These are phyloP conservation scores for Neurospora intermedia DNA, from an alignment of 495 filamentous ascomycete genomes.

Conservation along the genomic window DNA sequence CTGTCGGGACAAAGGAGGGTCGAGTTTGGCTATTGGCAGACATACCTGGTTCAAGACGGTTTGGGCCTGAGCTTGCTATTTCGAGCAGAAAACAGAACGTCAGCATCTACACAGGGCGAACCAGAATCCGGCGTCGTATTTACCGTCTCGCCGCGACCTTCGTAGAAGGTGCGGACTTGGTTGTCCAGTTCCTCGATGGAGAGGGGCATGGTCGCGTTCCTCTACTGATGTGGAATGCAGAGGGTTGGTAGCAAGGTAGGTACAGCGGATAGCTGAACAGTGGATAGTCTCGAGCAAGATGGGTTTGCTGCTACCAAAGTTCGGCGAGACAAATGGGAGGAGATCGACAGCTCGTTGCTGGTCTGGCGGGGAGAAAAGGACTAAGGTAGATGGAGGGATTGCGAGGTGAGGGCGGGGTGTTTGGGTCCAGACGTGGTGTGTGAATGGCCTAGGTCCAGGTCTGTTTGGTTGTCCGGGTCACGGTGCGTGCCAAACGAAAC, in stretches of 20 bases:
- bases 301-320: not conserved
- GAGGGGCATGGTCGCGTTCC: slow-evolving; percentile 38
- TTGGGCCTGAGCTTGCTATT: slow-evolving; percentile 93
- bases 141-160: slow-evolving; percentile 87
- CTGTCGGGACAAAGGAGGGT: slow-evolving; percentile 12
- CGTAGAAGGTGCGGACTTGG: slow-evolving; percentile 92
- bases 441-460: not conserved
- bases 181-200: slow-evolving; percentile 87
- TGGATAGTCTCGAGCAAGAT: not conserved
- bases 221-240: not conserved
- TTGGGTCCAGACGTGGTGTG: not conserved
- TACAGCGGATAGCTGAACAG: not conserved
- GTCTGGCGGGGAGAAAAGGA: not conserved
- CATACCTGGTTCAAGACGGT: slow-evolving; percentile 86
- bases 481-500: not conserved
- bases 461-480: not conserved
- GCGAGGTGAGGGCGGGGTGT: not conserved
- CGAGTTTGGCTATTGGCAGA: slow-evolving; percentile 4
- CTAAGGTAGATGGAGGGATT: not conserved
- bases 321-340: not conserved
- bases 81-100: slow-evolving; percentile 14
- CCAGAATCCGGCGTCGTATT: slow-evolving; percentile 16
- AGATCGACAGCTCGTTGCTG: not conserved
- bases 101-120: slow-evolving; percentile 11
- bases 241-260: not conserved